Evolutionary conservation across 176 grass and related monocot species (phyloP).

Genomic region (Leersia perrieri): DNA sequence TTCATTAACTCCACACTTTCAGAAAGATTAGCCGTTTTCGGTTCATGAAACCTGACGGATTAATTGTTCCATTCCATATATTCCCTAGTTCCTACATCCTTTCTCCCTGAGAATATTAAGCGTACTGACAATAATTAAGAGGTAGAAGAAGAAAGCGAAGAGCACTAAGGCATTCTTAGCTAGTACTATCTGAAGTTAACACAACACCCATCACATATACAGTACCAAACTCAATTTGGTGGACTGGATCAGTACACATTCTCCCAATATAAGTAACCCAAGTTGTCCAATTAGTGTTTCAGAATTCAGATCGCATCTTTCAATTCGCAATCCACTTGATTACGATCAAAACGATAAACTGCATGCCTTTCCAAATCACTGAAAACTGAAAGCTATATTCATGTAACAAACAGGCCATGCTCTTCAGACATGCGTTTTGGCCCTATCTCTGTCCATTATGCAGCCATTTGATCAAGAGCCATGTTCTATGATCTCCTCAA

Average conservation of each 20-base stretch:
- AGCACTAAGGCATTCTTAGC: background rate
- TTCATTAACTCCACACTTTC: background rate
- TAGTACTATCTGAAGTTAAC: background rate
- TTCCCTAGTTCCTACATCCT: background rate
- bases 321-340: background rate
- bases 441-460: slow-evolving; percentile 17
- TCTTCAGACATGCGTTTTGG: slow-evolving; percentile 2
- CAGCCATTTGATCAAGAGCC: slow-evolving; percentile 7
- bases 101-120: background rate
- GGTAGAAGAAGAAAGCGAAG: background rate
- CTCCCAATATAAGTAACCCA: background rate
- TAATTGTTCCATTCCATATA: background rate
- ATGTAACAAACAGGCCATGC: slow-evolving; percentile 6
- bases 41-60: background rate
- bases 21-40: slow-evolving; percentile 1
- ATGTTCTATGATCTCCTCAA: background rate
- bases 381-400: background rate
- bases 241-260: background rate
- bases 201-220: background rate
- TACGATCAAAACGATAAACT: slow-evolving; percentile 1
- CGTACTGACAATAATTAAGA: background rate
- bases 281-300: background rate
- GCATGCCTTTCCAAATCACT: background rate
- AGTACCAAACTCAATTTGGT: background rate
- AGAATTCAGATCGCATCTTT: slow-evolving; percentile 12